Evolutionary conservation across 139 green algal species (phyloP).

Genomic region (Pleodorina starrii): DNA sequence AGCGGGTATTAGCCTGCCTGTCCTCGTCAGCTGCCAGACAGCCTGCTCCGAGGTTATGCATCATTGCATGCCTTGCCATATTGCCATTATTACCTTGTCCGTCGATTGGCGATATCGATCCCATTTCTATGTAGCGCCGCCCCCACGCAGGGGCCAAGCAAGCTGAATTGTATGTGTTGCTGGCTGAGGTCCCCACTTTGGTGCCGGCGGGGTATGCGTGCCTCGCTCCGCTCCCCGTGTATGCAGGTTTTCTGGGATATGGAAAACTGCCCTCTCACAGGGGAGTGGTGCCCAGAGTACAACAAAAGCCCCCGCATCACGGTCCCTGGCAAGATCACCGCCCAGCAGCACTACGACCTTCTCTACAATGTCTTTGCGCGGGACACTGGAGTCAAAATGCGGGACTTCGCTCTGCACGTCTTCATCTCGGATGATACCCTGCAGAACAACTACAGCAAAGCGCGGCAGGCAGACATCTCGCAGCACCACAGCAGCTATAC

Average conservation of each 20-base stretch:
- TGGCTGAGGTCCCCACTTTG: no score
- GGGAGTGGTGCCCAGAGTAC: neutral
- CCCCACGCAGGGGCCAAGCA: no score
- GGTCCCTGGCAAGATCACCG: neutral
- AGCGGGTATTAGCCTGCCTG: neutral
- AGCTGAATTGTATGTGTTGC: no score
- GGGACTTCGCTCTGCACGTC: neutral
- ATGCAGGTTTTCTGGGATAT: conserved; percentile 1
- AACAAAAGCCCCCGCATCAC: neutral
- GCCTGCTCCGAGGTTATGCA: no score
- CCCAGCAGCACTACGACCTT: neutral
- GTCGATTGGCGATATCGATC: no score
- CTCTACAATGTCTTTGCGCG: neutral
- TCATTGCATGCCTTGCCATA: no score
- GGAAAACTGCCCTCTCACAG: neutral
- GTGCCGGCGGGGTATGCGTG: no score
- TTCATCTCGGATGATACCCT: neutral
- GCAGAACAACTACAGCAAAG: neutral
- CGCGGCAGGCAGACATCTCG: neutral
- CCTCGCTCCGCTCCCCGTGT: neutral
- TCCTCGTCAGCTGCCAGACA: no score
- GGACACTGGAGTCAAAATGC: neutral
- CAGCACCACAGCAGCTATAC: neutral
- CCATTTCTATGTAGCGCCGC: neutral
- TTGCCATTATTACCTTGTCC: no score